Evolutionary conservation across 1,284 basidiomycete genomes (phyloP), one percentile per base, ranked within the genome.

Genomic region (Fomitopsis betulina): DNA sequence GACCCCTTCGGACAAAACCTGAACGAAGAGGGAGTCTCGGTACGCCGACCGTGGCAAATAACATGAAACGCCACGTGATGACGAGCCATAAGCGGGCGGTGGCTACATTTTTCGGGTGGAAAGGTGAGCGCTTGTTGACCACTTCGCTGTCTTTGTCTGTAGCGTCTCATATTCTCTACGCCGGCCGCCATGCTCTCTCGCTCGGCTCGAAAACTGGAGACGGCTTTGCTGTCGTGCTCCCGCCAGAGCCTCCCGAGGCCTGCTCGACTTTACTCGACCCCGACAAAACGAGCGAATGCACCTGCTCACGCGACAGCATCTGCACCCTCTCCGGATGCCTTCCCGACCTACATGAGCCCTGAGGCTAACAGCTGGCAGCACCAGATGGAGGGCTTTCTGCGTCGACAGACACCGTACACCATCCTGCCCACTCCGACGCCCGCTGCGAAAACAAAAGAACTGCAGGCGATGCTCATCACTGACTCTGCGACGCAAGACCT

Each of bases 241-340:
- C 79, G 87, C 32, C 85, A 88, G 70, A 68, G 75, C 62, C 83
- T 89, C 60, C 85, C 84, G 40, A 80, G 86, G 47, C 85, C 87
- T 56, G 83, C 85, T 53, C 83, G 86, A 62, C 77, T 85, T 52
- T 86, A 85, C 69, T 84, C 85, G 8, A 78, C 84, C 2, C 82
- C 84, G 19, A 77, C 86, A 58, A 82, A 79, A 74, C 76, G 67
- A 58, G 71, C 70, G 51, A 76, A 77, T 67, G 80, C 84, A 2
- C 82, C 83, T 25, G 82, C 80, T 17, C 64, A 79, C 9, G 80
- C 82, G 5, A 72, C 78, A 2, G 72, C 75, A 9, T 72, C 76
- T 50, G 64, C 72, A 32, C 71, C 75, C 15, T 65, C 64, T 15
- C 63, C 60, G 6, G 75, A 79, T 17, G 42, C 42, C 8, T 76